Evolutionary conservation across 1,139 yeast genomes (phyloP).

Genomic region (Candida sp.): DNA sequence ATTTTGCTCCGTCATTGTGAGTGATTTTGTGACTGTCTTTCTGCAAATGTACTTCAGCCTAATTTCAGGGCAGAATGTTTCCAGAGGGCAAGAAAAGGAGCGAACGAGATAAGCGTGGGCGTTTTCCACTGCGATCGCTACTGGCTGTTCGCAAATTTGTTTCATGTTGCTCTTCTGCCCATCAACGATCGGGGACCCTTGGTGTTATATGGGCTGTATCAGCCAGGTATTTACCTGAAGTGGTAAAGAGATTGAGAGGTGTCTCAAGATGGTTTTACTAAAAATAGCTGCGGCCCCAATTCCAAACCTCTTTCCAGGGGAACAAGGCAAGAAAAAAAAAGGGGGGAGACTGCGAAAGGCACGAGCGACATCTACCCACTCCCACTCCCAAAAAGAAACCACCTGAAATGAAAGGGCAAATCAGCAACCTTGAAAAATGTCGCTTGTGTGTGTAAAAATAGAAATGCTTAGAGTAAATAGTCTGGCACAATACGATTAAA

Average conservation of each 20-base stretch:
- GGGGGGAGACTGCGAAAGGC: too few species aligned
- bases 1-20: not conserved
- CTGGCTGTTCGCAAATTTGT: not conserved
- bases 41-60: too few species aligned
- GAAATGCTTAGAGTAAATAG: too few species aligned
- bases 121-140: not conserved
- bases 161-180: not conserved
- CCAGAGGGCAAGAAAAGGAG: too few species aligned
- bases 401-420: too few species aligned
- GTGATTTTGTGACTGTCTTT: not conserved
- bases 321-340: not conserved
- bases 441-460: too few species aligned
- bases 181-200: too few species aligned
- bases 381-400: too few species aligned
- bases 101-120: too few species aligned
- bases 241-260: not conserved
- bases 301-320: not conserved
- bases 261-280: not conserved
- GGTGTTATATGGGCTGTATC: not conserved
- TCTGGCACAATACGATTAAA: too few species aligned
- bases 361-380: too few species aligned
- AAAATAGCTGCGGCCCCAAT: not conserved
- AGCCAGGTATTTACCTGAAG: not conserved
- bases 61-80: not conserved
- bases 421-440: too few species aligned